phyloP scores from a whole-genome alignment of 225 moss, liverwort and hornwort species.

The Sphagnum tenellum region DNA sequence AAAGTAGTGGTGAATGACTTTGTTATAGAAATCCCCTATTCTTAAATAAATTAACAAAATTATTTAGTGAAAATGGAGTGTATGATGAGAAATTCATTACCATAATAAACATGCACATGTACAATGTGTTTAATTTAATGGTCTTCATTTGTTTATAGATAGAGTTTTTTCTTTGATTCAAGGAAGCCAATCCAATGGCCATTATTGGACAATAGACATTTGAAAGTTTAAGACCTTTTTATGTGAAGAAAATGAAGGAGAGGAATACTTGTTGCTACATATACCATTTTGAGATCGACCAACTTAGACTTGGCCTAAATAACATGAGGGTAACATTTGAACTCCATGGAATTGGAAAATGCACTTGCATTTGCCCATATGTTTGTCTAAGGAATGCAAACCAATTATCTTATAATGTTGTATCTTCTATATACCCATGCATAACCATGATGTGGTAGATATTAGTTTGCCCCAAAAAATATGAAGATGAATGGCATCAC shows the following conservation, averaged over 20 bases:
- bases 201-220: background rate
- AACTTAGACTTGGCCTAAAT: background rate
- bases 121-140: too few species aligned
- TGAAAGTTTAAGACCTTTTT: background rate
- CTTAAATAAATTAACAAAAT: background rate
- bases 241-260: slow-evolving; percentile 1
- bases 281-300: background rate
- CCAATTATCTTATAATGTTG: too few species aligned
- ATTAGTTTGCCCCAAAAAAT: too few species aligned
- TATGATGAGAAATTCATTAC: too few species aligned
- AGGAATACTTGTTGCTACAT: background rate
- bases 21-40: background rate
- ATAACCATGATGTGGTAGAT: too few species aligned
- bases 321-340: background rate
- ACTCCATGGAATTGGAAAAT: background rate
- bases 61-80: background rate
- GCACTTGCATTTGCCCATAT: background rate
- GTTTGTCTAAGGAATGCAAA: too few species aligned
- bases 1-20: background rate
- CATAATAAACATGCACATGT: too few species aligned
- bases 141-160: background rate
- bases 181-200: background rate
- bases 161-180: background rate
- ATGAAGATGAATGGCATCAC: too few species aligned
- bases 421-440: too few species aligned